These are phyloP conservation scores for Puccinia triticina DNA, from an alignment of 1,284 basidiomycete genomes.

Conservation along the genomic window DNA sequence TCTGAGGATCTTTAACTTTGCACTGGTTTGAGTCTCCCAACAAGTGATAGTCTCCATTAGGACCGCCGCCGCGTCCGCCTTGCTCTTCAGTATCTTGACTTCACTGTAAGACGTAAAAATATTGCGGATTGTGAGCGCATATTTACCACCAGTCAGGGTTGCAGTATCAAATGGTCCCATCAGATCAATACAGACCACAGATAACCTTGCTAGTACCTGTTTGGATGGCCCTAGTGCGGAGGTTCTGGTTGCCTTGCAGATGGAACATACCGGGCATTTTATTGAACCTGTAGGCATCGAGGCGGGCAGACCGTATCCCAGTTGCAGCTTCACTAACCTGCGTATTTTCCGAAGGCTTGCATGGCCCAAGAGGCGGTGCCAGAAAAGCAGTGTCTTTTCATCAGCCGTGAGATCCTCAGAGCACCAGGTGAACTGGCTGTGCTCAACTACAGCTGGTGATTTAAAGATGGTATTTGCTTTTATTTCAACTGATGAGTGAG, in stretches of 20 bases:
- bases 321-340: background rate
- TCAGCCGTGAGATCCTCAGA: background rate
- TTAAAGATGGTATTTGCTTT: background rate
- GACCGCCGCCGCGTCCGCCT: background rate
- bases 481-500: background rate
- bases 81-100: background rate
- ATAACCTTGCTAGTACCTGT: background rate
- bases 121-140: background rate
- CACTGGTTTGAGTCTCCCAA: background rate
- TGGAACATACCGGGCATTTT: no score
- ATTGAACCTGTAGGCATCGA: background rate
- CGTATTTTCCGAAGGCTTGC: background rate
- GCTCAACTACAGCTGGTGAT: background rate
- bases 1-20: slow-evolving; percentile 3
- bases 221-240: background rate
- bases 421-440: background rate
- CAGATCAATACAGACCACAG: background rate
- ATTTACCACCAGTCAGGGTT: background rate
- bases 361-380: slow-evolving; percentile 27
- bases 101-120: background rate
- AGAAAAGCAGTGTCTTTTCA: slow-evolving; percentile 6
- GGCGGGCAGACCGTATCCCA: background rate
- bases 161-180: slow-evolving; percentile 10
- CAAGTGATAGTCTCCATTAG: background rate
- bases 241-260: background rate